A percentile compares a stretch with the other conserved stretches of the same genome.
Evolutionary conservation across 1,284 basidiomycete genomes (phyloP).

Genomic region (Phellopilus nigrolimitatus): DNA sequence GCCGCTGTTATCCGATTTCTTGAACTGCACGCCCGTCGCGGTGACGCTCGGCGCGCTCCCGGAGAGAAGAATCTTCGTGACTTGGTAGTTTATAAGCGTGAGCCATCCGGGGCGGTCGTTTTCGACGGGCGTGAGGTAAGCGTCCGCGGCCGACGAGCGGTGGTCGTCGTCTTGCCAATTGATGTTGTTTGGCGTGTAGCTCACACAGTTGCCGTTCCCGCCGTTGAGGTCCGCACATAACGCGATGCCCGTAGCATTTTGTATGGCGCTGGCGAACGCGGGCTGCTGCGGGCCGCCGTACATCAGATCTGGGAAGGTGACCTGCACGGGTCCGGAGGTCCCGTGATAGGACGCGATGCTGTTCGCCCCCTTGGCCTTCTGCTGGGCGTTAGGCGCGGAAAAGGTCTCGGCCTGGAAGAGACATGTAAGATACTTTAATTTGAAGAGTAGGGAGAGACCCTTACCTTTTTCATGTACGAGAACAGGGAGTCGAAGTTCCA

Average conservation of each 20-base stretch:
- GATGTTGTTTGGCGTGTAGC: conserved; percentile 31
- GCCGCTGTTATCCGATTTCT: conserved; percentile 15
- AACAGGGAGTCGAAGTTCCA: conserved; percentile 58
- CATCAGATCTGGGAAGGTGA: conserved; percentile 28
- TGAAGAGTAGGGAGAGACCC: neutral
- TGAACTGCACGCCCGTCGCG: conserved; percentile 23
- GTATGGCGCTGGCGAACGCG: conserved; percentile 30
- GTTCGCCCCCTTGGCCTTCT: conserved; percentile 31
- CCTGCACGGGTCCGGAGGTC: conserved; percentile 32
- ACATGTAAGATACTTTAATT: neutral
- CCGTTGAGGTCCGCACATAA: conserved; percentile 32
- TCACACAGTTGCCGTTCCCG: conserved; percentile 33
- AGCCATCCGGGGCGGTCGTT: conserved; percentile 31
- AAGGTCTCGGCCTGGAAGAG: conserved; percentile 31
- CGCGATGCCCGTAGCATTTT: conserved; percentile 25
- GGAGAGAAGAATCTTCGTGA: conserved; percentile 24
- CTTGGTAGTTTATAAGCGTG: conserved; percentile 33
- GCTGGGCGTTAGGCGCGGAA: conserved; percentile 29
- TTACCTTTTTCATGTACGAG: conserved; percentile 42
- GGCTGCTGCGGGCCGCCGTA: conserved; percentile 34
- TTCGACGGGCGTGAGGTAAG: conserved; percentile 39
- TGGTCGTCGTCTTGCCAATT: conserved; percentile 31
- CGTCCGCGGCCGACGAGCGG: conserved; percentile 37
- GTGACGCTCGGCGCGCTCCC: conserved; percentile 12
- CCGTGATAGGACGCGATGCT: conserved; percentile 31